Evolutionary conservation across 345 rosid species (phyloP).

Genomic region (Stellera chamaejasme): DNA sequence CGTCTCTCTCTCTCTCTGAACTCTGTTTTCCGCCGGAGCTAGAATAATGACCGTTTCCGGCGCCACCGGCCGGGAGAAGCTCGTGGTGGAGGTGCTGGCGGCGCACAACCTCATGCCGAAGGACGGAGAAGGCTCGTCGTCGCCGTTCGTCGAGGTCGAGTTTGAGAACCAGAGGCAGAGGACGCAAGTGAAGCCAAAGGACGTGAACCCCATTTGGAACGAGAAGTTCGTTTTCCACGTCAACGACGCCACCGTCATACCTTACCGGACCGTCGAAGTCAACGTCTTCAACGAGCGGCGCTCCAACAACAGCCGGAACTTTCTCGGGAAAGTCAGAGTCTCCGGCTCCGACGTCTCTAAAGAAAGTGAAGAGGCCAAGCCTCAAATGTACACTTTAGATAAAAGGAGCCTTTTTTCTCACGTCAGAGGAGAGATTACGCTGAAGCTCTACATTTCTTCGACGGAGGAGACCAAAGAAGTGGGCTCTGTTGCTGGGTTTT

Average conservation of each 20-base stretch:
- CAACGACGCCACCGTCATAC: conserved; percentile 37
- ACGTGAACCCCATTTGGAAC: conserved; percentile 72
- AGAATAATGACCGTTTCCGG: conserved; percentile 10
- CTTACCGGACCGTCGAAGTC: conserved; percentile 44
- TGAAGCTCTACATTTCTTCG: conserved; percentile 40
- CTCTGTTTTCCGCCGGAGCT: background rate
- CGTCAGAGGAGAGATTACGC: conserved; percentile 53
- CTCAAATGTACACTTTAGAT: conserved; percentile 50
- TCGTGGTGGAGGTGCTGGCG: conserved; percentile 58
- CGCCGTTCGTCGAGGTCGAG: conserved; percentile 65
- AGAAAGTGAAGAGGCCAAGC: conserved; percentile 32
- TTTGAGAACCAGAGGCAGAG: conserved; percentile 51
- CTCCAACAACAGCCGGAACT: conserved; percentile 44
- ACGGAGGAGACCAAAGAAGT: conserved; percentile 22
- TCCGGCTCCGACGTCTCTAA: conserved; percentile 36
- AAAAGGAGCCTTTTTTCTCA: conserved; percentile 68
- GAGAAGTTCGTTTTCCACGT: conserved; percentile 59
- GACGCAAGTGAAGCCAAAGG: conserved; percentile 49
- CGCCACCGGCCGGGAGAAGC: conserved; percentile 34
- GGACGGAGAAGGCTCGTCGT: conserved; percentile 73
- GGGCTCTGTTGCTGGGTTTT: conserved; percentile 13
- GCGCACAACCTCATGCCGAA: conserved; percentile 78
- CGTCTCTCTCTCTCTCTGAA: background rate
- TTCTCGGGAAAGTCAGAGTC: conserved; percentile 59
- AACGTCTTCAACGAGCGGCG: conserved; percentile 54